Evolutionary conservation across 2,329 filamentous ascomycete species (phyloP).

Genomic region (Periglandula ipomoeae): DNA sequence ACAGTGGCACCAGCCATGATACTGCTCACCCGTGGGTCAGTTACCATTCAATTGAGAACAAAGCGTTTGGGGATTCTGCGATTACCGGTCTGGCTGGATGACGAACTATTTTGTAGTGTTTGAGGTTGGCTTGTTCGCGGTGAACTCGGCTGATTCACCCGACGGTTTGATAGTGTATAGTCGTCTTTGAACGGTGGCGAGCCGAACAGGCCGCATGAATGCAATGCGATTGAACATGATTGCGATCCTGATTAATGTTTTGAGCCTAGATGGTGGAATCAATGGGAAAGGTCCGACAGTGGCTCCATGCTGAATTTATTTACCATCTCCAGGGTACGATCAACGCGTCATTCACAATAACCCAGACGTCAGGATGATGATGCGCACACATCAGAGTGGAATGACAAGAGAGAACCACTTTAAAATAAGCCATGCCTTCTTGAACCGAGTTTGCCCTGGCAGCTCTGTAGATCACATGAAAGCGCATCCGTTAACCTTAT

Average conservation of each 20-base stretch:
- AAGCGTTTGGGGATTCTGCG: background rate
- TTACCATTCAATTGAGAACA: background rate
- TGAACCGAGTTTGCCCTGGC: no score
- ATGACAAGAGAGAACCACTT: background rate
- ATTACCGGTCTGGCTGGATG: background rate
- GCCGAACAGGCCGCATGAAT: background rate
- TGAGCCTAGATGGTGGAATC: background rate
- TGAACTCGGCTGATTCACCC: background rate
- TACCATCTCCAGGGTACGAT: background rate
- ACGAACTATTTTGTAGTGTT: background rate
- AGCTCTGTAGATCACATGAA: no score
- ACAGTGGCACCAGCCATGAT: background rate
- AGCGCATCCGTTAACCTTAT: no score
- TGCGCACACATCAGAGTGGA: background rate
- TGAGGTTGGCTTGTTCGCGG: background rate
- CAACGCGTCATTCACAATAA: background rate
- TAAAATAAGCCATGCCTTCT: no score
- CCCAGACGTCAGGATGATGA: constrained; percentile 1
- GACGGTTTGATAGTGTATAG: background rate
- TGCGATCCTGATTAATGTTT: no score
- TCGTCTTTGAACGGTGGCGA: background rate
- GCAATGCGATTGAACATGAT: background rate
- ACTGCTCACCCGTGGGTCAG: background rate
- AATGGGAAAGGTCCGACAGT: background rate
- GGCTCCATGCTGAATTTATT: background rate